Base-by-base conservation (phyloP, 345 rosid species). In the Mangifera indica region DNA sequence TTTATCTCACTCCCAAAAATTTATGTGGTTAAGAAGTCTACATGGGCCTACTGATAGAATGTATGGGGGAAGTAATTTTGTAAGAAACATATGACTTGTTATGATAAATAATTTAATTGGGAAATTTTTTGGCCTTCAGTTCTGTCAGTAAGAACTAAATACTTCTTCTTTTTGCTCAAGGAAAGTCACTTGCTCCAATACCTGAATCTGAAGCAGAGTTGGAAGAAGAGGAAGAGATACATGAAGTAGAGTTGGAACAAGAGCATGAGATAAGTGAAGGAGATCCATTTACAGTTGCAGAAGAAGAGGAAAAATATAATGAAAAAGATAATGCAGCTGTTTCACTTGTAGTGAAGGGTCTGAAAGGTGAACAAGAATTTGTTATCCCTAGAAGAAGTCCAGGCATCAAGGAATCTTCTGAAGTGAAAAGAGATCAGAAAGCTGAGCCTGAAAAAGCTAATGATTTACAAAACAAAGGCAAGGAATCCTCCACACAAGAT, bases 181-280 rank as follows among this genome's bases (percentile, higher is more conserved):
- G 91, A 87, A 87, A 93, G 98, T 85, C 93, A 25, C 93, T 93
- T 81, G 87, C 96, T 88, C 89, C 97, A 63, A 93, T 93, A 82
- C 96, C 96, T 45, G 98, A 93, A 71, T 87, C 91, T 5, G 98
- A 94, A 72, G 85, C 82, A 29, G 97, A 94, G 85, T 70, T 86
- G 24, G 98, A 90, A 77, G 91, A 88, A 74, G 98, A 86, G 26
- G 93, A 87, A 64, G 86, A 85, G 72, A 62, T 76, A 37, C 59
- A 60, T 46, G 81, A 59, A 61, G 61, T n/a, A 60, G 83, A 68
- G 63, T 37, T 37, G 8, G 42, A 37, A 37, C 8, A 71, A 10
- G 72, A 53, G 32, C 65, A 75, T 52, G 24, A 34, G 60, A 26
- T 13, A 9, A 13, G 32, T 18, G 74, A 65, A 68, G 64, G 24